Evolutionary conservation across 2,329 filamentous ascomycete species (phyloP).

Genomic region (Acarospora socialis): DNA sequence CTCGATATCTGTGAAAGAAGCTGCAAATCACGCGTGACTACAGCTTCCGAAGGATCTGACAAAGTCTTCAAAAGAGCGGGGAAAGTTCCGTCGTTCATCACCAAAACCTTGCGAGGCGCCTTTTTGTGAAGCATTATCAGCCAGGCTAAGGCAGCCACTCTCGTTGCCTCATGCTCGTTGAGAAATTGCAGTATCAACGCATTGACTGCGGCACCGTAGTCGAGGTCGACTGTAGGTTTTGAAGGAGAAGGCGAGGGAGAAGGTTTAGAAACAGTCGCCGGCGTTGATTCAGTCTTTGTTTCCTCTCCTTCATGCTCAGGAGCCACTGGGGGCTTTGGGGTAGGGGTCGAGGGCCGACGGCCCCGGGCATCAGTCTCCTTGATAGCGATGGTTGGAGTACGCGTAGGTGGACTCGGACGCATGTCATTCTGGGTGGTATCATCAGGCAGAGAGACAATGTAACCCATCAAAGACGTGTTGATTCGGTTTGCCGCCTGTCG

Average conservation of each 20-base stretch:
- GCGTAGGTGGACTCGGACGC: constrained; percentile 24
- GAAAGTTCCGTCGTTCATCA: constrained; percentile 95
- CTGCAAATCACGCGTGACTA: constrained; percentile 88
- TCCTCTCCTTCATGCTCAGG: constrained; percentile 16
- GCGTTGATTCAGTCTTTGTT: constrained; percentile 20
- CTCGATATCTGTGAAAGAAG: constrained; percentile 89
- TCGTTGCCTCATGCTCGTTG: constrained; percentile 91
- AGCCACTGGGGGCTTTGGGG: constrained; percentile 13
- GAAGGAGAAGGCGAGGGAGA: constrained; percentile 32
- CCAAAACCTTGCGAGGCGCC: constrained; percentile 80
- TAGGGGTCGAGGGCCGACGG: constrained; percentile 29
- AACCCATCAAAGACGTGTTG: constrained; percentile 82
- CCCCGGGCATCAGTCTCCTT: constrained; percentile 24
- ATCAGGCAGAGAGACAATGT: constrained; percentile 80
- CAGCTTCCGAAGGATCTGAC: constrained; percentile 86
- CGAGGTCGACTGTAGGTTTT: constrained; percentile 49
- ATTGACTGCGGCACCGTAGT: constrained; percentile 89
- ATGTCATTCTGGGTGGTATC: constrained; percentile 36
- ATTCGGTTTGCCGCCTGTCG: constrained; percentile 77
- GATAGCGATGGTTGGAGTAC: constrained; percentile 25
- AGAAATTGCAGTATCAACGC: constrained; percentile 86
- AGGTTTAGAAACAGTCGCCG: constrained; percentile 32
- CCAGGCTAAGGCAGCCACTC: constrained; percentile 88
- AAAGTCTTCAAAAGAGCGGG: constrained; percentile 90
- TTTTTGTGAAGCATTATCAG: constrained; percentile 95